Evolutionary conservation across 768 basidiomycete species (phyloP).

Genomic region (Lactifluus volemus): DNA sequence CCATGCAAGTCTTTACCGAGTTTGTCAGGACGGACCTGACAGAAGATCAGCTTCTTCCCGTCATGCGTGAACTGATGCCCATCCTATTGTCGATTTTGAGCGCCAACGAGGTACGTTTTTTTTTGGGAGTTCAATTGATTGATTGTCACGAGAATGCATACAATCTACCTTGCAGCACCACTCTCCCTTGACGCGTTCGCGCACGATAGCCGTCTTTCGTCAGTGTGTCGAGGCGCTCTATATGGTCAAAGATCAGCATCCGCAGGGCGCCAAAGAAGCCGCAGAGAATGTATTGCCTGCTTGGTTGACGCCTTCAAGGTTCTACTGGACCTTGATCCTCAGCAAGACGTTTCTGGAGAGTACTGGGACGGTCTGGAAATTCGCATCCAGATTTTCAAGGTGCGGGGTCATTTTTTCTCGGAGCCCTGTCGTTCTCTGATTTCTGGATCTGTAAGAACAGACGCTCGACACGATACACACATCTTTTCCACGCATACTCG

Average conservation of each 20-base stretch:
- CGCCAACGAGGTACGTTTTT: constrained; percentile 50
- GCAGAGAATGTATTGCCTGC: constrained; percentile 70
- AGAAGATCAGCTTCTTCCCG: constrained; percentile 90
- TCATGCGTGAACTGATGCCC: constrained; percentile 83
- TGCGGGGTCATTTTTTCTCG: constrained; percentile 26
- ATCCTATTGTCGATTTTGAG: constrained; percentile 77
- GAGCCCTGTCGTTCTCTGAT: not conserved
- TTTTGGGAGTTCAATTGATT: not conserved
- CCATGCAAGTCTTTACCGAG: constrained; percentile 93
- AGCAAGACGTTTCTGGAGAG: constrained; percentile 47
- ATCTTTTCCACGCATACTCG: constrained; percentile 71
- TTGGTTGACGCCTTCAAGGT: constrained; percentile 89
- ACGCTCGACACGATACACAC: constrained; percentile 72
- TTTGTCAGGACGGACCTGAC: constrained; percentile 89
- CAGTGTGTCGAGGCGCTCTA: constrained; percentile 85
- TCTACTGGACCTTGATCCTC: constrained; percentile 56
- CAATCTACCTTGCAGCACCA: constrained; percentile 40
- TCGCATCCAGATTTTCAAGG: constrained; percentile 80
- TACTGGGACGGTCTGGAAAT: constrained; percentile 81
- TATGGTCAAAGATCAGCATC: constrained; percentile 93
- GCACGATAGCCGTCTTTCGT: constrained; percentile 80
- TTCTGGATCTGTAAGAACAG: constrained; percentile 30
- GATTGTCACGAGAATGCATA: not conserved
- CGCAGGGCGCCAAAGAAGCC: constrained; percentile 78
- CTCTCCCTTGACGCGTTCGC: constrained; percentile 71